Conservation (phyloP, 108 stramenopile species). For the Cyclotella sp. region DNA sequence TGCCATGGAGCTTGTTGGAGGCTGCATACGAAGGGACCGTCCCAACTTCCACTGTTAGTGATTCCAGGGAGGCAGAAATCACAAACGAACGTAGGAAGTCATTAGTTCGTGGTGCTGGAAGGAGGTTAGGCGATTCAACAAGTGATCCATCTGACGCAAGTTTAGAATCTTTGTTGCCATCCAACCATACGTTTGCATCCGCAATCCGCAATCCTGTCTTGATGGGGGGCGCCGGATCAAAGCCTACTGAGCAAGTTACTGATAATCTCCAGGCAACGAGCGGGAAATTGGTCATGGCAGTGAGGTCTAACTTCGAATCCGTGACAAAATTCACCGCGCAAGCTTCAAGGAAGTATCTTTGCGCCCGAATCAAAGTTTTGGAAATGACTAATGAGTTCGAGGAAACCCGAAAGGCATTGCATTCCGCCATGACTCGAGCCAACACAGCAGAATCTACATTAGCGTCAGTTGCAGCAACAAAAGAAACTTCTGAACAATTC, state of each 20-base stretch:
- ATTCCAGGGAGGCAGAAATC: background rate
- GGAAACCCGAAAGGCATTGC: background rate
- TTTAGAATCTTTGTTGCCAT: constrained; percentile 12
- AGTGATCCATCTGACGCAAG: background rate
- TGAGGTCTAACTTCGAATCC: background rate
- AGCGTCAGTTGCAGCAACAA: constrained; percentile 5
- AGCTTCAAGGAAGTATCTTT: constrained; percentile 21
- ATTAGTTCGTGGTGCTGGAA: constrained; percentile 11
- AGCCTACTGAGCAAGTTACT: background rate
- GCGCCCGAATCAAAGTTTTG: constrained; percentile 3
- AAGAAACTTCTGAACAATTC: background rate
- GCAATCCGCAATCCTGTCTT: constrained; percentile 22
- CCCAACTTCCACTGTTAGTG: background rate
- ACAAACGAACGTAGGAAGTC: background rate
- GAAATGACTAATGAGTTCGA: constrained; percentile 17
- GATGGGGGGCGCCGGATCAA: background rate
- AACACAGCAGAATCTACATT: constrained; percentile 7
- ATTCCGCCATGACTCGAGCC: constrained; percentile 5
- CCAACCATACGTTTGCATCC: constrained; percentile 19
- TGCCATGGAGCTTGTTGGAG: constrained; percentile 42
- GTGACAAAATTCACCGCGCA: constrained; percentile 14
- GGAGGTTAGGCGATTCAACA: constrained; percentile 27
- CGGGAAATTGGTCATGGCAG: background rate
- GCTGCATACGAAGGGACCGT: constrained; percentile 46
- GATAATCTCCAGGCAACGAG: background rate